These are phyloP conservation scores for Hansenula sp. DNA, from an alignment of 1,139 yeast genomes.

Conservation along the genomic window DNA sequence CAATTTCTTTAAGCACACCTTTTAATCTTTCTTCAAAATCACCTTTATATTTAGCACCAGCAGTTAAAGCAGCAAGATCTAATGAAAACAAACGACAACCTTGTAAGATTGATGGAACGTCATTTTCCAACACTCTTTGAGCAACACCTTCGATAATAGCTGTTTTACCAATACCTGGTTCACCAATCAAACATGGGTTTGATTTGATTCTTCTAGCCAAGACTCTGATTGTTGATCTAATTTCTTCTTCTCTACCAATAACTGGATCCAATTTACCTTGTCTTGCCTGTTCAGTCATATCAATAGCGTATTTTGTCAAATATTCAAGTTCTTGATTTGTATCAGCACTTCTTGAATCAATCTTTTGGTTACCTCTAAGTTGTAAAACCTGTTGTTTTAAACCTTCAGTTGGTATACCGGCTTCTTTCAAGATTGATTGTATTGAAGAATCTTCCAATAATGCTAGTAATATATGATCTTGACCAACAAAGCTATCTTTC, in stretches of 20 bases:
- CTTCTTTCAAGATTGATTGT: slow-evolving; percentile 70
- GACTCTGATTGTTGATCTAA: slow-evolving; percentile 89
- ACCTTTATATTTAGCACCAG: slow-evolving; percentile 98
- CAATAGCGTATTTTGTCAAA: slow-evolving; percentile 83
- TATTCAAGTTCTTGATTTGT: slow-evolving; percentile 82
- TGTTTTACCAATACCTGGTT: slow-evolving; percentile 99
- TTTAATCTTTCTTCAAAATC: slow-evolving; percentile 97
- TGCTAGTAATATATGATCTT: slow-evolving; percentile 88
- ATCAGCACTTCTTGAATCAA: slow-evolving; percentile 93
- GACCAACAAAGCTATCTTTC: slow-evolving; percentile 88
- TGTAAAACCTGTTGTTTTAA: slow-evolving; percentile 78
- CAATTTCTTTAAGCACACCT: slow-evolving; percentile 92
- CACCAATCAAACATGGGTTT: slow-evolving; percentile 95
- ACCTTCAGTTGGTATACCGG: slow-evolving; percentile 62
- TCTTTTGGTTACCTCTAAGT: slow-evolving; percentile 86
- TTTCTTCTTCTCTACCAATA: slow-evolving; percentile 98
- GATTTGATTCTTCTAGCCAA: slow-evolving; percentile 94
- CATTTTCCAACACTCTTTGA: slow-evolving; percentile 92
- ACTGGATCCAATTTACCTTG: slow-evolving; percentile 97
- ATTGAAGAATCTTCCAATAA: slow-evolving; percentile 73
- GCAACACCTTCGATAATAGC: slow-evolving; percentile 98
- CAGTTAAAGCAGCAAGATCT: slow-evolving; percentile 93
- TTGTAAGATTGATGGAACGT: slow-evolving; percentile 84
- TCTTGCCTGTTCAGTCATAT: slow-evolving; percentile 88
- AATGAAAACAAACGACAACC: slow-evolving; percentile 78